Evolutionary conservation across 148 eudicot species (phyloP).

Genomic region (Arctostaphylos glauca): DNA sequence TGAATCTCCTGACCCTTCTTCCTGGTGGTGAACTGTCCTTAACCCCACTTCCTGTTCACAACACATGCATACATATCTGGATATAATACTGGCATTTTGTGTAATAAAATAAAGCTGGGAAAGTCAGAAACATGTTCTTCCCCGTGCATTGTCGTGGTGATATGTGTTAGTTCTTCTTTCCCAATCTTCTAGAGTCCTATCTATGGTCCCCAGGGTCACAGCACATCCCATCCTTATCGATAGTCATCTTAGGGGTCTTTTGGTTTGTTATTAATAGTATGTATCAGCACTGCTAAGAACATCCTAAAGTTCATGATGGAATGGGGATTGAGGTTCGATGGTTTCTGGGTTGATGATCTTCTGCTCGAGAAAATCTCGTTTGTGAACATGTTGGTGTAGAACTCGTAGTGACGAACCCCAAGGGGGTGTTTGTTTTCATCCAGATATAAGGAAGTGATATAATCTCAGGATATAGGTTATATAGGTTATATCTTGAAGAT

Average conservation of each 20-base stretch:
- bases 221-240: not conserved
- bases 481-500: too few relatives aligned
- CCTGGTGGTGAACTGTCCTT: slow-evolving; percentile 3
- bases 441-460: too few relatives aligned
- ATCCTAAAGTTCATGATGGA: not conserved
- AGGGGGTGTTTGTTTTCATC: too few relatives aligned
- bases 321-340: not conserved
- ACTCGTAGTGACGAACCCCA: not conserved
- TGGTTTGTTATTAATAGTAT: not conserved
- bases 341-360: not conserved
- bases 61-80: not conserved
- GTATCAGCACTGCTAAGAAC: not conserved
- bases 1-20: not conserved
- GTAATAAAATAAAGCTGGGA: not conserved
- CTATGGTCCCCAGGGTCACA: not conserved
- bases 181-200: not conserved
- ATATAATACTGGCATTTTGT: not conserved
- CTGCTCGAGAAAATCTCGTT: not conserved
- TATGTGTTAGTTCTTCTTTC: not conserved
- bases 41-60: not conserved
- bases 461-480: too few relatives aligned
- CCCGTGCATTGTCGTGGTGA: not conserved
- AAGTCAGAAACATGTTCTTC: slow-evolving; percentile 6
- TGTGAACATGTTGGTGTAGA: not conserved
- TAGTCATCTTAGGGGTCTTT: not conserved